These are phyloP conservation scores for Pleurostoma richardsiae DNA, from an alignment of 2,329 filamentous ascomycete species.

Conservation along the genomic window DNA sequence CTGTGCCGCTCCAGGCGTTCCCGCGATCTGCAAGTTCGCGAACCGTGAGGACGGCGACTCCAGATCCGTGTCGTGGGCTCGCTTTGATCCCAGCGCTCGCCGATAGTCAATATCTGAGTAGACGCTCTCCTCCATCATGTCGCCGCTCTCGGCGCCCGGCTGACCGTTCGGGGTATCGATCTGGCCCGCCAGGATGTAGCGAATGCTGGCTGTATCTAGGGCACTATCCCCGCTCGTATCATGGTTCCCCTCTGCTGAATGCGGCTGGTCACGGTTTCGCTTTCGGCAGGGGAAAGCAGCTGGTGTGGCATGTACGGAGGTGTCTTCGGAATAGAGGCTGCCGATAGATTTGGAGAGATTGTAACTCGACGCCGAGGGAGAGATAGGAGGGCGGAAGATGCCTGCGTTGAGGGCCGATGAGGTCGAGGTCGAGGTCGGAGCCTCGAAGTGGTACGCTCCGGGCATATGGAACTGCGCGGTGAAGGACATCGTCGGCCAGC, in stretches of 20 bases:
- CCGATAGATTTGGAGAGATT: constrained; percentile 28
- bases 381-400: constrained; percentile 24
- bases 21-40: constrained; percentile 24
- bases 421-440: constrained; percentile 12
- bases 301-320: constrained; percentile 18
- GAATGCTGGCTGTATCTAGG: no score
- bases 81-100: constrained; percentile 44
- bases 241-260: not conserved
- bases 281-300: constrained; percentile 41
- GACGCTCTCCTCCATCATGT: constrained; percentile 43
- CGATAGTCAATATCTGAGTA: constrained; percentile 55
- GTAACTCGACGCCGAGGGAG: constrained; percentile 16
- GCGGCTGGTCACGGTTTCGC: constrained; percentile 24
- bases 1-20: constrained; percentile 14
- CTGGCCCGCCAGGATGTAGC: constrained; percentile 49
- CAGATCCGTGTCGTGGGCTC: constrained; percentile 24
- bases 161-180: constrained; percentile 39
- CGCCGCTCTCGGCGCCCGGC: constrained; percentile 19
- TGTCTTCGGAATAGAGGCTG: constrained; percentile 30
- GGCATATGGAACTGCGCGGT: constrained; percentile 22
- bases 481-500: constrained; percentile 20
- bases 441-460: constrained; percentile 23
- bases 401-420: constrained; percentile 18
- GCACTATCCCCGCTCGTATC: no score
- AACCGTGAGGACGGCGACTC: constrained; percentile 25